Conservation (phyloP, 2,329 filamentous ascomycete genomes). For the Stylonectria norvegica region DNA sequence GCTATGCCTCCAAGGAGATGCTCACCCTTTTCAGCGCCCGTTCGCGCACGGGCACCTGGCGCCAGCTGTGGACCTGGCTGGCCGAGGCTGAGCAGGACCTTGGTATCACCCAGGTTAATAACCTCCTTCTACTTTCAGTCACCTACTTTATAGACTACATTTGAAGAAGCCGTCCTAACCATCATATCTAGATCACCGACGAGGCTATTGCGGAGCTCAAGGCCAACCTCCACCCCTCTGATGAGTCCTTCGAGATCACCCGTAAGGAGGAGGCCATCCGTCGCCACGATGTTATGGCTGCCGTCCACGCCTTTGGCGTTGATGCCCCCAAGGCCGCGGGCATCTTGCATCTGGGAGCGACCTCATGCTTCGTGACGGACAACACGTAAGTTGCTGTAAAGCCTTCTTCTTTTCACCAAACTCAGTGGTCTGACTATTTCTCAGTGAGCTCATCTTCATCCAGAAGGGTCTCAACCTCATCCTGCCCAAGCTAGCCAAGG, state of each 20-base stretch:
- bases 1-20: constrained; percentile 13
- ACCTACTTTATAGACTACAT: no score
- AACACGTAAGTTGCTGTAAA: no score
- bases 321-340: constrained; percentile 74
- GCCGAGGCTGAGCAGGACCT: constrained; percentile 18
- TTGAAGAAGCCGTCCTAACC: no score
- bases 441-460: constrained; percentile 70
- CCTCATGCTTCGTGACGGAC: not conserved
- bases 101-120: no score
- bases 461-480: constrained; percentile 66
- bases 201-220: constrained; percentile 76
- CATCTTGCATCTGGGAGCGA: constrained; percentile 70
- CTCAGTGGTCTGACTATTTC: no score
- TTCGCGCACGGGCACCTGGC: constrained; percentile 16
- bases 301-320: constrained; percentile 71
- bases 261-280: constrained; percentile 72
- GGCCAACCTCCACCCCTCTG: constrained; percentile 68
- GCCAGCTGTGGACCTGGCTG: constrained; percentile 16
- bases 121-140: no score
- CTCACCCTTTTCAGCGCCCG: constrained; percentile 7
- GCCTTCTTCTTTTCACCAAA: no score
- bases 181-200: constrained; percentile 56
- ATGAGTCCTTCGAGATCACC: constrained; percentile 73
- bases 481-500: constrained; percentile 72
- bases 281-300: constrained; percentile 59